Evolutionary conservation across 2,329 filamentous ascomycete species (phyloP).

Genomic region (Alternaria atra): DNA sequence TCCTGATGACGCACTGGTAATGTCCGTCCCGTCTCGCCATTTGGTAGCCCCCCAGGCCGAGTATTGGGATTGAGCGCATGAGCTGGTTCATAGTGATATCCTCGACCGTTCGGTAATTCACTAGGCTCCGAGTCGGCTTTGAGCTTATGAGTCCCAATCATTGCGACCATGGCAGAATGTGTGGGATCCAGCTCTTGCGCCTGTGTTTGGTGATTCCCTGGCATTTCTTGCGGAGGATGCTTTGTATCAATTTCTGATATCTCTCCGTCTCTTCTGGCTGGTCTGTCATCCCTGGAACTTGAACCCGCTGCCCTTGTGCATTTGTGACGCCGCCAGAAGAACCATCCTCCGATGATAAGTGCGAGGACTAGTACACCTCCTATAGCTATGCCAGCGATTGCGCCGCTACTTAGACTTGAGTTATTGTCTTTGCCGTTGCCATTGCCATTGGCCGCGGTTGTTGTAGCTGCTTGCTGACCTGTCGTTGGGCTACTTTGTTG

Average conservation of each 20-base stretch:
- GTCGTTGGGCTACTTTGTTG: too few species aligned
- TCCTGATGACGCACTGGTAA: not conserved
- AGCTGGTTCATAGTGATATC: too few species aligned
- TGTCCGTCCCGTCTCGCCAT: not conserved
- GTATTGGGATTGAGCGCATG: not conserved
- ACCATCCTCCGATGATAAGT: not conserved
- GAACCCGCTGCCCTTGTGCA: not conserved
- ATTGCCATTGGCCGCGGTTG: too few species aligned
- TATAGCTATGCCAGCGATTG: not conserved
- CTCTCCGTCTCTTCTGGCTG: not conserved
- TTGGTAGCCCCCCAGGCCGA: not conserved
- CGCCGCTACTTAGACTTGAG: not conserved
- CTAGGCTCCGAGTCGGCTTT: too few species aligned
- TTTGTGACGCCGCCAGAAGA: not conserved
- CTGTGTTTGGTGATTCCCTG: too few species aligned
- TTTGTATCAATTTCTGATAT: not conserved
- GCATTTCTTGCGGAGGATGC: too few species aligned
- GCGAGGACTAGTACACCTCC: not conserved
- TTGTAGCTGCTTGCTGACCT: too few species aligned
- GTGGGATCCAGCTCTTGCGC: too few species aligned
- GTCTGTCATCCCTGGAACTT: not conserved
- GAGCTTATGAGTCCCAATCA: not conserved
- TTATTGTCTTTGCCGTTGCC: not conserved
- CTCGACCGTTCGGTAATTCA: too few species aligned
- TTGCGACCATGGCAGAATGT: too few species aligned